Evolutionary conservation across 495 filamentous ascomycete genomes (phyloP), one percentile per base, ranked within the genome.

Genomic region (Hypoxylon lenormandii): DNA sequence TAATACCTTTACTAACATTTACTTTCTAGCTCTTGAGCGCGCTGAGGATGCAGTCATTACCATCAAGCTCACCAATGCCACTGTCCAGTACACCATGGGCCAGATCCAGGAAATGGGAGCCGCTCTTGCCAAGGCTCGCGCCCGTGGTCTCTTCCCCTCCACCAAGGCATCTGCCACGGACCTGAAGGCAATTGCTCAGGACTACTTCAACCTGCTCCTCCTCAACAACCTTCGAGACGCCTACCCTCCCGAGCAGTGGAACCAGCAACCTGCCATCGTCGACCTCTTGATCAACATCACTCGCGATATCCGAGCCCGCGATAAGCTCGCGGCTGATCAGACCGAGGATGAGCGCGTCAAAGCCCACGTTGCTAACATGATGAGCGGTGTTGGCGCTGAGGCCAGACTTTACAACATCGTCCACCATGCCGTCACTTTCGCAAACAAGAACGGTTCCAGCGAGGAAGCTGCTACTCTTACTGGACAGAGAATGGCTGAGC

Each of bases 341-440:
- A 50, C 68, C 40, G 74, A 73, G 18, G 48, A 67, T 0, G 37
- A 68, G 15, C 72, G 70, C 4, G 55, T 76, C 19, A 19, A 50
- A 0, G 58, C 71, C 40, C 72, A 70, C 5, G 48, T 76, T 12
- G n/a, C 18, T 37, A 68, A 68, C 53, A 63, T 76, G 28, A 70
- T 73, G 58, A 70, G 61, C 6, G 65, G 72, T 36, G 69, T 70
- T 12, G 22, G 57, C 0, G 65, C 72, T 5, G 74, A 76, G 47
- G 37, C 65, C 0, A 58, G 57, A 30, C 70, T 76, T 7, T 76
- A 76, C 47, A 48, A 60, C 10, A 73, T 74, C 42, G 72, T 76
- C 16, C 52, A 70, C 40, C 74, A 76, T 45, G 74, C 74, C 0
- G 58, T 74, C 10, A 38, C 46, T 19, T 64, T 47, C 8, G 74